These are phyloP conservation scores for Lasiosphaeriaceae sp. DNA, from an alignment of 495 filamentous ascomycete genomes.

Conservation along the genomic window DNA sequence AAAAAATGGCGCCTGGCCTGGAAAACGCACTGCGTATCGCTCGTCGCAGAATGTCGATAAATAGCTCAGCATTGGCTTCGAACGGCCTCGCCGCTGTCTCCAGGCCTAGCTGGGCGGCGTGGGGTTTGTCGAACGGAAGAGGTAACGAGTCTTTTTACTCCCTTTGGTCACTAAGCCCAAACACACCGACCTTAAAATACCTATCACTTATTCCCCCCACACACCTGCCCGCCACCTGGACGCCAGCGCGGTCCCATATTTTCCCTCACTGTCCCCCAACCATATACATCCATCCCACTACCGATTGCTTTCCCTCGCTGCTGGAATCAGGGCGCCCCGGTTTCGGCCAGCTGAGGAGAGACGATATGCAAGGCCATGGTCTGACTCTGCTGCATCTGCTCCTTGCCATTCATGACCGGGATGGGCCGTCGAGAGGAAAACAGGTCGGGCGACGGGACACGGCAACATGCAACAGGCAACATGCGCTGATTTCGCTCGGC, in stretches of 20 bases:
- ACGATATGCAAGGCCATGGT: not conserved
- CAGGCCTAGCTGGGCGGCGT: not conserved
- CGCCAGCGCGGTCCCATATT: not conserved
- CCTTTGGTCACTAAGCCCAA: not conserved
- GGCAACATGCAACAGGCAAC: not conserved
- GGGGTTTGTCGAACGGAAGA: not conserved
- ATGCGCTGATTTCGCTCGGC: not conserved
- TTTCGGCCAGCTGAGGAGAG: not conserved
- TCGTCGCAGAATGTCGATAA: not conserved
- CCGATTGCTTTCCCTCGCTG: no score
- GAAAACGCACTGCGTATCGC: conserved; percentile 5
- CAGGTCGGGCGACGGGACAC: not conserved
- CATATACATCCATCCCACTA: no score
- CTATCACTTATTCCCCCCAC: not conserved
- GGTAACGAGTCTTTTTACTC: conserved; percentile 1
- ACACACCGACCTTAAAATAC: no score
- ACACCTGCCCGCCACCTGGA: not conserved
- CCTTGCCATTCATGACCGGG: not conserved
- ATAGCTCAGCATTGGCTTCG: not conserved
- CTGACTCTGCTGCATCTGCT: not conserved
- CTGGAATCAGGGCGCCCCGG: not conserved
- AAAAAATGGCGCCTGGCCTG: conserved; percentile 1
- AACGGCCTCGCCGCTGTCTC: not conserved
- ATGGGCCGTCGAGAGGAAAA: not conserved
- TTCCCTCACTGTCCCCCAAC: no score